Percentiles rank a stretch among this genome's conserved stretches.
Evolutionary conservation across 805 yeast genomes (phyloP).

Genomic region (Lipomyces kockii): DNA sequence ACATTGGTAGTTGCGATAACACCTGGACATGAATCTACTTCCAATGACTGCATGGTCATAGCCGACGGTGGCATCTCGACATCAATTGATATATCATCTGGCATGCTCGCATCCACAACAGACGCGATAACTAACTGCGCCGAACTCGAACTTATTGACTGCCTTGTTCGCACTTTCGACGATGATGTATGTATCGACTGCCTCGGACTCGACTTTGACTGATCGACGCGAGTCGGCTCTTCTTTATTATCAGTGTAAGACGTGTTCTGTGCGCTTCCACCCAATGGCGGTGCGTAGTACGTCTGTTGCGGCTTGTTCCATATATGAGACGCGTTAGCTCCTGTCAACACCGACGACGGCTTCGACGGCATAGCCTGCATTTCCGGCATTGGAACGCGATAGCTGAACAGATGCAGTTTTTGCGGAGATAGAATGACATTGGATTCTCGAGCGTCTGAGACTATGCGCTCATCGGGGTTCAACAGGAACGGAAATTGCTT

Average conservation of each 20-base stretch:
- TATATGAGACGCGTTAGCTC: background rate
- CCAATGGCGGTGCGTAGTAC: background rate
- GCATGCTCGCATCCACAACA: background rate
- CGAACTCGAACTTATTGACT: background rate
- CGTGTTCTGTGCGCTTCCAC: background rate
- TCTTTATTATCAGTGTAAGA: background rate
- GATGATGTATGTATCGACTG: background rate
- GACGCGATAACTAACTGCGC: background rate
- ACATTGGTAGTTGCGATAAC: background rate
- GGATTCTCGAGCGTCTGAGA: background rate
- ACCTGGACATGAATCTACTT: background rate
- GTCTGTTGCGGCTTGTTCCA: background rate
- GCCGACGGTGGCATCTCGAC: background rate
- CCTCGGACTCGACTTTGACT: background rate
- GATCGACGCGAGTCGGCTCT: background rate
- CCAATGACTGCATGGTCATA: background rate
- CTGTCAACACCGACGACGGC: conserved; percentile 8
- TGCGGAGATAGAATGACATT: background rate
- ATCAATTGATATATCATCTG: background rate
- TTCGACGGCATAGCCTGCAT: conserved; percentile 15
- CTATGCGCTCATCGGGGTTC: background rate
- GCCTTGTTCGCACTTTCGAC: background rate
- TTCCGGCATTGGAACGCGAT: background rate
- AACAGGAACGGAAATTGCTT: conserved; percentile 17
- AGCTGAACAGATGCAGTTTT: background rate